Base-by-base conservation (phyloP, 306 rosid species). In the Rubus parviflorus region DNA sequence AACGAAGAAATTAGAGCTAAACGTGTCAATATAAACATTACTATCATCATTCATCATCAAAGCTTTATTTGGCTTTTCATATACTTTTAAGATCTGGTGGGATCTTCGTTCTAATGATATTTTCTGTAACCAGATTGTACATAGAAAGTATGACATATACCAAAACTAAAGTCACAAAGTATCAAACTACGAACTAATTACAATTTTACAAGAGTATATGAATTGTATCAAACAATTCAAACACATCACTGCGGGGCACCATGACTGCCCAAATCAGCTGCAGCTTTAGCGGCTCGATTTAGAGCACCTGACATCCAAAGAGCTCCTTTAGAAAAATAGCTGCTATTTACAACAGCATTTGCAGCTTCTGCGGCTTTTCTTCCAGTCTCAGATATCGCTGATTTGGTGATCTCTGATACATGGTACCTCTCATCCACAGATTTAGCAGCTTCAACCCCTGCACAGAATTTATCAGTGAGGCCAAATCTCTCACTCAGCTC, bases 321-420 rank as follows among this genome's bases (percentile, higher is more conserved):
- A 80, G 97, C 97, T 73, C 97, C 97, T 85, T 77, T 85, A 0
- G 97, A 86, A 75, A 95, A 90, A 88, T 92, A 95, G 91, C 91
- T 84, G 74, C 91, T 95, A 63, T 82, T 92, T 17, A 81, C 91
- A 70, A 87, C 80, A 5, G 85, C 49, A 72, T 56, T 85, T 19
- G 97, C 94, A 41, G 97, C 98, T 0, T 88, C 84, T 7, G 94
- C 79, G 5, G 93, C 94, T n/a, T 93, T 87, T 82, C 84, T 87
- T 83, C 98, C 97, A 0, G 98, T 88, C 41, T 89, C 92, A 5
- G 90, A 83, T 73, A 89, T 86, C 0, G 98, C 97, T 2, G 80
- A 87, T 77, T 23, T 90, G 83, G 97, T 88, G 71, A 78, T 85
- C 82, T 81, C 93, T 2, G 88, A 84, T 46, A 95, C 90, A 45